These are phyloP conservation scores for Talaromyces trachyspermus DNA, from an alignment of 495 filamentous ascomycete species.

Conservation along the genomic window DNA sequence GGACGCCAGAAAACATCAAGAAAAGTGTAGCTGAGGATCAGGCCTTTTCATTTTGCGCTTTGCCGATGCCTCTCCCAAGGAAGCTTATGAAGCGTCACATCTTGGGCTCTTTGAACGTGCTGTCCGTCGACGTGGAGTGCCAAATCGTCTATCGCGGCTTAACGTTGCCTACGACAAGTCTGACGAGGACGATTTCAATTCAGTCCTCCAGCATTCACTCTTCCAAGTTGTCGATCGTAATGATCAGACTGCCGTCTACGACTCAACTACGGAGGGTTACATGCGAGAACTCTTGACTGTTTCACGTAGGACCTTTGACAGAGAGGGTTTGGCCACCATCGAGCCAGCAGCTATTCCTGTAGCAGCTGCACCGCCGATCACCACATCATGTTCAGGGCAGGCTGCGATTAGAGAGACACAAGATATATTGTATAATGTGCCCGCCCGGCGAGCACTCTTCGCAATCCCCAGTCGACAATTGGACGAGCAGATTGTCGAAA, in stretches of 20 bases:
- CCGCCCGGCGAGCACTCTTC: slow-evolving; percentile 66
- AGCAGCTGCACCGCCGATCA: slow-evolving; percentile 82
- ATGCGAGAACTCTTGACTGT: slow-evolving; percentile 74
- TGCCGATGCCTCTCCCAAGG: slow-evolving; percentile 64
- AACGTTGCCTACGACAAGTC: slow-evolving; percentile 58
- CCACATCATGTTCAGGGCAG: slow-evolving; percentile 66
- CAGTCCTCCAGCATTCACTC: slow-evolving; percentile 64
- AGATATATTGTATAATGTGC: slow-evolving; percentile 68
- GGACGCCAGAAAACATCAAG: slow-evolving; percentile 72
- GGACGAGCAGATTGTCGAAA: slow-evolving; percentile 65
- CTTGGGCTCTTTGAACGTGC: slow-evolving; percentile 61
- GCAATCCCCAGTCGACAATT: slow-evolving; percentile 52
- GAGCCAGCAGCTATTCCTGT: slow-evolving; percentile 71
- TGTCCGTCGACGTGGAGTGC: slow-evolving; percentile 39
- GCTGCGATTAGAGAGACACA: slow-evolving; percentile 58
- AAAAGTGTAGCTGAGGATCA: slow-evolving; percentile 45
- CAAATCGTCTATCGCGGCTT: slow-evolving; percentile 43
- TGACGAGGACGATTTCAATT: slow-evolving; percentile 28
- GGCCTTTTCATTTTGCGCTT: slow-evolving; percentile 89
- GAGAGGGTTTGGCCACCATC: slow-evolving; percentile 62
- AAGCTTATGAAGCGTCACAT: slow-evolving; percentile 58
- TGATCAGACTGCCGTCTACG: slow-evolving; percentile 56
- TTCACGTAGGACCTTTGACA: slow-evolving; percentile 55
- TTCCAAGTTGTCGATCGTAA: slow-evolving; percentile 70
- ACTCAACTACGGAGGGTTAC: slow-evolving; percentile 64